These are phyloP conservation scores for Neostapfia colusana DNA, from an alignment of 176 grass and related monocot genomes.

Conservation along the genomic window DNA sequence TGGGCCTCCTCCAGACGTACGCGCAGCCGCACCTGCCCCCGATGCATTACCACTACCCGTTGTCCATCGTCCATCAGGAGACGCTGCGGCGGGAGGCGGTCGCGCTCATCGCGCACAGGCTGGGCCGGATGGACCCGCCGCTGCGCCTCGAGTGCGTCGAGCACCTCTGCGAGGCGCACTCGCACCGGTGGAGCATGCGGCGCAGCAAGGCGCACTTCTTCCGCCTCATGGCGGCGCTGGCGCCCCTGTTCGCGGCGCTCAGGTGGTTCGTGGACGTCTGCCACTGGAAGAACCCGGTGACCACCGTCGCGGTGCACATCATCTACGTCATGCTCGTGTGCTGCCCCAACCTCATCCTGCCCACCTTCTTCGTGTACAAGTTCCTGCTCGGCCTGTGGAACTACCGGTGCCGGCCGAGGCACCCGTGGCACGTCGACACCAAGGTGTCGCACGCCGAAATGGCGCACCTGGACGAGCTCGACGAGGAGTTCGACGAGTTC, in stretches of 20 bases:
- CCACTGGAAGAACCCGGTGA: constrained; percentile 66
- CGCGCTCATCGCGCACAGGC: constrained; percentile 57
- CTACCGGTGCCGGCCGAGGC: constrained; percentile 49
- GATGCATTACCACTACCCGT: constrained; percentile 68
- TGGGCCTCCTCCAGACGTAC: constrained; percentile 59
- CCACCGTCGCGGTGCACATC: constrained; percentile 65
- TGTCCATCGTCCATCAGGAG: constrained; percentile 68
- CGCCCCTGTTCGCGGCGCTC: constrained; percentile 48
- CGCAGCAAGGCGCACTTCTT: constrained; percentile 87
- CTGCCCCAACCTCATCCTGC: constrained; percentile 68
- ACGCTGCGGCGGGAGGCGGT: constrained; percentile 59
- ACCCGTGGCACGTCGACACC: constrained; percentile 75
- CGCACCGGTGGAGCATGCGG: constrained; percentile 74
- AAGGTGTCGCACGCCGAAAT: constrained; percentile 62
- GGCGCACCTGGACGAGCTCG: constrained; percentile 68
- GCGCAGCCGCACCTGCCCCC: constrained; percentile 51
- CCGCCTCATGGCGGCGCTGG: constrained; percentile 56
- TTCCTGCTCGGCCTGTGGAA: constrained; percentile 63
- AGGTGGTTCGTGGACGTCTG: constrained; percentile 67
- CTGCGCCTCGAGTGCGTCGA: constrained; percentile 67
- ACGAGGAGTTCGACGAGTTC: constrained; percentile 90
- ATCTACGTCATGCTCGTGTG: constrained; percentile 69
- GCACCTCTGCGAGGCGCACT: constrained; percentile 66
- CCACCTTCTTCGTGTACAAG: constrained; percentile 75
- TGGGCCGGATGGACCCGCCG: constrained; percentile 71